Conservation (phyloP, 495 filamentous ascomycete species). For the Filosporella fistucella region DNA sequence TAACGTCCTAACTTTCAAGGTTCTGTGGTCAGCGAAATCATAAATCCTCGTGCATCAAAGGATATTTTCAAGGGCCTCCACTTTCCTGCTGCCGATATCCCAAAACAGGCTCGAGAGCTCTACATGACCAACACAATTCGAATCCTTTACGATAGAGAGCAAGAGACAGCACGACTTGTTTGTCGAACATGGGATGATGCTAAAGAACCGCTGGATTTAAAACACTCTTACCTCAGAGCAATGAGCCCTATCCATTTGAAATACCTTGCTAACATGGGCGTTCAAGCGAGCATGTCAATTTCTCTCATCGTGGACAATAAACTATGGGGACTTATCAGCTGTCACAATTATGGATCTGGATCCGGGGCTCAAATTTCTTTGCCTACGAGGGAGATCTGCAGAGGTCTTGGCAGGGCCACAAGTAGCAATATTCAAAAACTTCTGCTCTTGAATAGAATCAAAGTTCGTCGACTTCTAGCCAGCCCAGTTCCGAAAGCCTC, state of each 20-base stretch:
- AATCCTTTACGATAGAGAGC: conserved; percentile 71
- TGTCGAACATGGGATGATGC: conserved; percentile 74
- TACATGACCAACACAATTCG: conserved; percentile 79
- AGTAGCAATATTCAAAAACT: conserved; percentile 84
- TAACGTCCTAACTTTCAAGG: too few species aligned
- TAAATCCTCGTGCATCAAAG: conserved; percentile 69
- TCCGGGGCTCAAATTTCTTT: conserved; percentile 85
- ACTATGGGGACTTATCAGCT: conserved; percentile 89
- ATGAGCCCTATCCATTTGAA: conserved; percentile 90
- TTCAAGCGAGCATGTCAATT: conserved; percentile 89
- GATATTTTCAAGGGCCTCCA: conserved; percentile 72
- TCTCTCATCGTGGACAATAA: conserved; percentile 80
- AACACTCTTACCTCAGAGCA: conserved; percentile 77
- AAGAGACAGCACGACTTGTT: conserved; percentile 70
- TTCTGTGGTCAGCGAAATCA: conserved; percentile 79
- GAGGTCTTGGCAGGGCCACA: too few species aligned
- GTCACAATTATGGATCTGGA: conserved; percentile 74
- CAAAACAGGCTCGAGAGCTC: conserved; percentile 78
- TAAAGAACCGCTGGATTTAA: conserved; percentile 75
- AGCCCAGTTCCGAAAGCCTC: conserved; percentile 74
- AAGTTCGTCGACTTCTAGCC: conserved; percentile 73
- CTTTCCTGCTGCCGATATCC: conserved; percentile 90
- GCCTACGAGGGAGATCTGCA: conserved; percentile 88
- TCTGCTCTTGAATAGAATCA: conserved; percentile 75
- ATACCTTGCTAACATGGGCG: conserved; percentile 83